These are phyloP conservation scores for Zanthoxylum bungeanum DNA, from an alignment of 345 rosid genomes.

Conservation along the genomic window DNA sequence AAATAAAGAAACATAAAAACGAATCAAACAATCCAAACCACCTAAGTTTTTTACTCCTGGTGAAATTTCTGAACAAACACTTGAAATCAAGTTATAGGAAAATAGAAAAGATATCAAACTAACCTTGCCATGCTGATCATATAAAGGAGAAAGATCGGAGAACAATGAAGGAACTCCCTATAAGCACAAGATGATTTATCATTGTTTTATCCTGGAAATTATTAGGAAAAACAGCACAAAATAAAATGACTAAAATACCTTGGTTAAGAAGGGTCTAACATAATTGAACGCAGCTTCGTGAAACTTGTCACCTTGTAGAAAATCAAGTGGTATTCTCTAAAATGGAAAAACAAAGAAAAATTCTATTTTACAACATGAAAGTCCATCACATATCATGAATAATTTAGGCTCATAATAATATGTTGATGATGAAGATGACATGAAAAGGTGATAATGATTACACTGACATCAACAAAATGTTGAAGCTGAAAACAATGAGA, in stretches of 20 bases:
- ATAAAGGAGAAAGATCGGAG: conserved; percentile 92
- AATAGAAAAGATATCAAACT: conserved; percentile 25
- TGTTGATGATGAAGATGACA: background rate
- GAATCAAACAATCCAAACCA: background rate
- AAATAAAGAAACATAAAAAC: conserved; percentile 10
- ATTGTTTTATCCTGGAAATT: conserved; percentile 10
- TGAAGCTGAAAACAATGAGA: background rate
- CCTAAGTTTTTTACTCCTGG: conserved; percentile 4
- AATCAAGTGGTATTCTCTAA: conserved; percentile 96
- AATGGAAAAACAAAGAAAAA: conserved; percentile 18
- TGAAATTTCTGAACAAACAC: background rate
- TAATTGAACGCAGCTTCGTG: conserved; percentile 77
- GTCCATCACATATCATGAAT: background rate
- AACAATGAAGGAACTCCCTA: conserved; percentile 98
- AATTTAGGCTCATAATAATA: conserved; percentile 7
- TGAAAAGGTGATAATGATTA: background rate
- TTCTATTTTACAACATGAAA: conserved; percentile 8
- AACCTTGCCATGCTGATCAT: conserved; percentile 83
- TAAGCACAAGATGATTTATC: conserved; percentile 15
- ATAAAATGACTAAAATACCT: conserved; percentile 43
- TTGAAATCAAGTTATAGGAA: background rate
- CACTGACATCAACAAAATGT: background rate
- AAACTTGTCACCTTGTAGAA: conserved; percentile 78
- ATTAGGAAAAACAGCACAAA: conserved; percentile 2
- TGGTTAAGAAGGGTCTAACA: conserved; percentile 79